Percentiles rank a stretch among this genome's conserved stretches.
These are phyloP conservation scores for Pichia sp. DNA, from an alignment of 1,139 yeast genomes.

Conservation along the genomic window DNA sequence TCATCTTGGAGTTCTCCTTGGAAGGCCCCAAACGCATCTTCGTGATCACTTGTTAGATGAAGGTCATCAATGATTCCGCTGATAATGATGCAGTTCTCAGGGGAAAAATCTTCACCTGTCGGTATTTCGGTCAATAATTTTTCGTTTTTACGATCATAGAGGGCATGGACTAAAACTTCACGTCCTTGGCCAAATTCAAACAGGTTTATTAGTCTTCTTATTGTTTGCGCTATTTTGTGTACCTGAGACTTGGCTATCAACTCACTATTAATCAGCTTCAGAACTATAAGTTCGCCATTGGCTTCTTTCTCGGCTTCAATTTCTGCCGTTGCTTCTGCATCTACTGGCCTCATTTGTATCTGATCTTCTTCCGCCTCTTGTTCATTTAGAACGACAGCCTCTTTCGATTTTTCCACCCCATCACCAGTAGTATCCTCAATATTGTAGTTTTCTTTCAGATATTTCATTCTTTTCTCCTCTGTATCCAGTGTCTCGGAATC, in stretches of 20 bases:
- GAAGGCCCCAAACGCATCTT: slow-evolving; percentile 24
- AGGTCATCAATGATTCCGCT: slow-evolving; percentile 64
- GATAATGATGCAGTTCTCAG: slow-evolving; percentile 32
- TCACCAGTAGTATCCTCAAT: neutral
- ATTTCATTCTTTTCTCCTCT: neutral
- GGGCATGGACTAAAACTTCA: slow-evolving; percentile 56
- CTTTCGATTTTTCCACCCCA: neutral
- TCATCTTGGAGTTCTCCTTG: slow-evolving; percentile 20
- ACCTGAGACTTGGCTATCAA: neutral
- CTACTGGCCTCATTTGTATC: neutral
- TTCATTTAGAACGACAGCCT: neutral
- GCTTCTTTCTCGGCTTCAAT: neutral
- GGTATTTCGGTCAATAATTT: slow-evolving; percentile 7
- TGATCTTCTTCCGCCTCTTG: neutral
- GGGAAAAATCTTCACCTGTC: neutral
- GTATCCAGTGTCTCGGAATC: neutral
- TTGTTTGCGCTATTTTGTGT: slow-evolving; percentile 16
- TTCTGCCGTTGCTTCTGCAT: neutral
- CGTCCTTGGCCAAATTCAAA: slow-evolving; percentile 51
- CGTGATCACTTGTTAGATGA: slow-evolving; percentile 18
- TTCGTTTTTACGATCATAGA: slow-evolving; percentile 20
- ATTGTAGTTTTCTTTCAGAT: neutral
- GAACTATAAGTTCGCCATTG: neutral
- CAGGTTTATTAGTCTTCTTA: slow-evolving; percentile 34
- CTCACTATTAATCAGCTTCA: neutral